Evolutionary conservation across 176 grass and related monocot species (phyloP).

Genomic region (Sorghum bicolor): Sorghum_bicolor_NCBIv3 NC_012879.2:5376501-5377000

Average conservation of each 20-base stretch:
- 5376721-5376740: slow-evolving; percentile 82
- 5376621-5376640: slow-evolving; percentile 39
- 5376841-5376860: slow-evolving; percentile 82
- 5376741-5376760: slow-evolving; percentile 60
- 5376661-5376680: slow-evolving; percentile 51
- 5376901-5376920: slow-evolving; percentile 66
- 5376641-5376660: slow-evolving; percentile 84
- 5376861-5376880: slow-evolving; percentile 45
- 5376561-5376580: slow-evolving; percentile 36
- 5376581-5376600: slow-evolving; percentile 55
- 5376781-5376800: slow-evolving; percentile 65
- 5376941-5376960: slow-evolving; percentile 75
- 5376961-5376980: slow-evolving; percentile 45
- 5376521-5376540: slow-evolving; percentile 61
- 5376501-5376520: slow-evolving; percentile 47
- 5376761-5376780: slow-evolving; percentile 54
- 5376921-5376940: slow-evolving; percentile 87
- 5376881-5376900: slow-evolving; percentile 63
- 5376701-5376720: slow-evolving; percentile 64
- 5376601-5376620: slow-evolving; percentile 60
- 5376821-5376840: slow-evolving; percentile 80
- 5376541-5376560: slow-evolving; percentile 53
- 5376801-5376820: slow-evolving; percentile 58
- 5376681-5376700: slow-evolving; percentile 61
- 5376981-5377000: slow-evolving; percentile 58